Conservation (phyloP, 108 stramenopile species). For the Asterionellopsis glacialis region DNA sequence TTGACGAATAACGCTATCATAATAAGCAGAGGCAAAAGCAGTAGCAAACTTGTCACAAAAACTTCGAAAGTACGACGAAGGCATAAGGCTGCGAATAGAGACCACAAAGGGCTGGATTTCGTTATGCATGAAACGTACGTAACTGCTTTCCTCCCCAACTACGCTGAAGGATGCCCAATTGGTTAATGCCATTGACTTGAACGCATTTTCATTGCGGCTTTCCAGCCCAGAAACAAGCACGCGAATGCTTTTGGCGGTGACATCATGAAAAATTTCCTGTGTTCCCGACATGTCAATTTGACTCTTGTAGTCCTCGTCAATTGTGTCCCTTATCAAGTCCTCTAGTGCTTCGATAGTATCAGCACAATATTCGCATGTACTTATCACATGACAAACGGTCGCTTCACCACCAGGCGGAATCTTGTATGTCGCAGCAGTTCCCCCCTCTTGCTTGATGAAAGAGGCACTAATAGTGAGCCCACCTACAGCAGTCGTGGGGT, state of each 20-base stretch:
- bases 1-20: conserved; percentile 61
- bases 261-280: conserved; percentile 90
- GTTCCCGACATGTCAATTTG: conserved; percentile 82
- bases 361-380: conserved; percentile 97
- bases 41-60: conserved; percentile 96
- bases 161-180: conserved; percentile 84
- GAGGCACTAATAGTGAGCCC: conserved; percentile 35
- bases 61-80: conserved; percentile 80
- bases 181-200: conserved; percentile 66
- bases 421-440: conserved; percentile 34
- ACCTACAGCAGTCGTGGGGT: conserved; percentile 34
- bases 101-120: conserved; percentile 78
- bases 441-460: conserved; percentile 31
- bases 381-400: conserved; percentile 89
- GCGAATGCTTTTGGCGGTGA: conserved; percentile 84
- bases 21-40: conserved; percentile 71
- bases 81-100: conserved; percentile 56
- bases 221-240: conserved; percentile 88
- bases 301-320: conserved; percentile 75
- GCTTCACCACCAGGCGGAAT: conserved; percentile 85
- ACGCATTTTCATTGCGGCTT: conserved; percentile 65
- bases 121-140: conserved; percentile 82
- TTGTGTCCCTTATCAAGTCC: conserved; percentile 89
- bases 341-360: conserved; percentile 94
- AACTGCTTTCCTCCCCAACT: conserved; percentile 91